Percentiles rank a stretch among this genome's conserved stretches.
Conservation (phyloP, 257 asterid genomes). For the Solanum habrochaites region DNA sequence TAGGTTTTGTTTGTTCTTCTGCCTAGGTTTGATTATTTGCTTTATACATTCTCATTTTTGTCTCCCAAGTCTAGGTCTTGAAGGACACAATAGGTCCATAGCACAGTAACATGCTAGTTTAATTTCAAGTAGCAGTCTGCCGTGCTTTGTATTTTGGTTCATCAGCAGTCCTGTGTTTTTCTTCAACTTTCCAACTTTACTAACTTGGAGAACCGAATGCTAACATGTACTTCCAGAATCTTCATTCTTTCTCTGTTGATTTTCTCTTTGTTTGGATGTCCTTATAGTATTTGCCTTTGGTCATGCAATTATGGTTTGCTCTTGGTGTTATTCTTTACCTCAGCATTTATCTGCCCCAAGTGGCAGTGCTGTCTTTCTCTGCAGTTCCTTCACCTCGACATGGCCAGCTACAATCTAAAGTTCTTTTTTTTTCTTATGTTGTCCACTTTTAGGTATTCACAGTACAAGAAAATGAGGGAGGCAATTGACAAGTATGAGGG, state of each 20-base stretch:
- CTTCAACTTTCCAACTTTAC: background rate
- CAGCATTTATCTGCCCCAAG: background rate
- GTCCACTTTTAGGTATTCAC: constrained; percentile 50
- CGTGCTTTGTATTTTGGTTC: background rate
- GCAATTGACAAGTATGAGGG: constrained; percentile 89
- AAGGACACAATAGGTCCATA: background rate
- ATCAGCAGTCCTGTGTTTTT: background rate
- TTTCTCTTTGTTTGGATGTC: background rate
- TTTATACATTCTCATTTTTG: background rate
- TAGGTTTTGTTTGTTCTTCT: background rate
- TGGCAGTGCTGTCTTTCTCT: background rate
- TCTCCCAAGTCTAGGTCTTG: background rate
- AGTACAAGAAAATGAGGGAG: constrained; percentile 63
- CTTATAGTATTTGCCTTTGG: background rate
- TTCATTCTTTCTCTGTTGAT: background rate
- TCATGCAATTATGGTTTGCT: background rate
- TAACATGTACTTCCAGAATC: background rate
- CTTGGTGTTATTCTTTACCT: background rate
- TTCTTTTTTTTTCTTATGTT: background rate
- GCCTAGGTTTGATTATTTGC: background rate
- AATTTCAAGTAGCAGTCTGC: background rate
- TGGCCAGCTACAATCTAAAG: background rate
- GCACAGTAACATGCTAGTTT: too few species aligned
- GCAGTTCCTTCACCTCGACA: background rate
- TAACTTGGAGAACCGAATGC: background rate